Evolutionary conservation across 2,329 filamentous ascomycete species (phyloP), one percentile per base, ranked within the genome.

Genomic region (Pseudocercospora macadamiae): DNA sequence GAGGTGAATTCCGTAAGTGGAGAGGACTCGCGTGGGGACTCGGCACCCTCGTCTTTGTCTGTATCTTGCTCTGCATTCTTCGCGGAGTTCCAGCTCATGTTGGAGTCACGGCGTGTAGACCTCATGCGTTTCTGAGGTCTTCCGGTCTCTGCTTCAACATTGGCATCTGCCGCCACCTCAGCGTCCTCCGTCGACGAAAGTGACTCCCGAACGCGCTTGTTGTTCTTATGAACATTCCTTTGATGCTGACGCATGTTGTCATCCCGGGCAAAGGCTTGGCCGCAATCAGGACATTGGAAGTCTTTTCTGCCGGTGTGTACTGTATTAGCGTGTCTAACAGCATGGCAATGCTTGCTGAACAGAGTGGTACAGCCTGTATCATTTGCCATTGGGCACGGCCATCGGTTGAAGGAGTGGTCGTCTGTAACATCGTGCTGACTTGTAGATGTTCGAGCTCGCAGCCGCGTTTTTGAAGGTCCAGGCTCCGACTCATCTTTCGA

Each of bases 191-290:
- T 54, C 16, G 54, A 54, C 8, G 56, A 59, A 14, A 34, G 26
- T n/a, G 53, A 49, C 18, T 48, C 25, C 14, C 45, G 57, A 2
- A 51, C 26, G 3, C 60, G 60, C 37, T 62, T 62, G 25, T 47
- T 26, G 47, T 47, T 48, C 39, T 53, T 57, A 37, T 60, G 58
- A n/a, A 60, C 58, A 34, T 42, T 48, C 32, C 48, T 52, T 14
- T 51, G 51, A 44, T 60, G 57, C 53, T 60, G 52, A 18, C 47
- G 55, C 57, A 60, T 60, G 45, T 60, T 60, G 30, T 60, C 57
- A 9, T 60, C 49, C 16, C 57, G 57, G 19, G 57, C 52, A 36
- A 60, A 60, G 21, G 37, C 19, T 42, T 60, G 55, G 37, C 54
- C 47, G 39, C 57, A 60, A n/a, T 42, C 45, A 9, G 57, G 57